Conservation (phyloP, 1,284 basidiomycete genomes). For the Cryptococcus sp. region DNA sequence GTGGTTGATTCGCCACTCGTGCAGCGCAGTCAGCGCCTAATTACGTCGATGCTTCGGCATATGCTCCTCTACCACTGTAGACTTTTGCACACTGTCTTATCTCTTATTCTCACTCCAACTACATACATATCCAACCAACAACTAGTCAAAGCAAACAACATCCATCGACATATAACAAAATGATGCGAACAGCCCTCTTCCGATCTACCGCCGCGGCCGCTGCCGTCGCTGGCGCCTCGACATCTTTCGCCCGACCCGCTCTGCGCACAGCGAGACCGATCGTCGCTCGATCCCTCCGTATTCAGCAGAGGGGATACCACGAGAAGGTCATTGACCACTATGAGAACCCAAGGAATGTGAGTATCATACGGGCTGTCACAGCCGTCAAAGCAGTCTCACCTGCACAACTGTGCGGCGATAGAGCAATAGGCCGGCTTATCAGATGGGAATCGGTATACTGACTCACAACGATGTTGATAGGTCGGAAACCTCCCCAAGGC, state of each 20-base stretch:
- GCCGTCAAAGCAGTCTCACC: background rate
- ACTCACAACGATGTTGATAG: slow-evolving; percentile 2
- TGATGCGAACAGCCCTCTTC: slow-evolving; percentile 6
- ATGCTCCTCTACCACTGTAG: too few species aligned
- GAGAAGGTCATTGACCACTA: slow-evolving; percentile 96
- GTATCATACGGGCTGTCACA: slow-evolving; percentile 54
- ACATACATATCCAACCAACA: too few species aligned
- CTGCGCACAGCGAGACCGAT: background rate
- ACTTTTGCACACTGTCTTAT: too few species aligned
- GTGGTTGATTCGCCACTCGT: too few species aligned
- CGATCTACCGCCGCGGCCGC: slow-evolving; percentile 2
- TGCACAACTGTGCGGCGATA: too few species aligned
- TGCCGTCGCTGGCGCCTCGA: background rate
- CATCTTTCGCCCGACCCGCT: background rate
- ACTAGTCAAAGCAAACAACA: background rate
- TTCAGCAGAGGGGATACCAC: slow-evolving; percentile 67
- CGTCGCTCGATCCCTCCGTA: slow-evolving; percentile 4
- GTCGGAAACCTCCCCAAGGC: slow-evolving; percentile 90
- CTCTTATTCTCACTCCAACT: background rate
- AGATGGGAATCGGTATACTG: background rate
- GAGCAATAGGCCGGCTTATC: too few species aligned
- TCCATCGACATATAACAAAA: background rate
- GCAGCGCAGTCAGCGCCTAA: too few species aligned
- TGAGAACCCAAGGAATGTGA: slow-evolving; percentile 88
- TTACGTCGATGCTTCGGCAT: too few species aligned